Evolutionary conservation across 2,329 filamentous ascomycete species (phyloP).

Genomic region (Pezicula radicicola): DNA sequence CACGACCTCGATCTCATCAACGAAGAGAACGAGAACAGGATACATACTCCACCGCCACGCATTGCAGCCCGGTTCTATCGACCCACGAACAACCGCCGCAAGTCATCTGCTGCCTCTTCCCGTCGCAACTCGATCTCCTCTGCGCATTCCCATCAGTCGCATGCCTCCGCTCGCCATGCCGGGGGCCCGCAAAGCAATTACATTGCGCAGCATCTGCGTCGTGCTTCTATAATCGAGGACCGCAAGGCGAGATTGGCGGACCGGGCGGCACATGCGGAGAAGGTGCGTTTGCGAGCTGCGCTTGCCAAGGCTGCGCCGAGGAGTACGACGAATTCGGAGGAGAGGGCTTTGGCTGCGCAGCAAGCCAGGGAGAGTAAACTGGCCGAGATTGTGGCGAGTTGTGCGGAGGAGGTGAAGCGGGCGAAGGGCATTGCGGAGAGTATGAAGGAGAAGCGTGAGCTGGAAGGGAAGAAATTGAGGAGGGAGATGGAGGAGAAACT

Average conservation of each 20-base stretch:
- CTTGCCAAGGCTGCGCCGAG: conserved; percentile 67
- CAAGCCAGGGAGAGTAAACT: conserved; percentile 77
- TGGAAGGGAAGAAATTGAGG: conserved; percentile 66
- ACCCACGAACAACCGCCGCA: conserved; percentile 62
- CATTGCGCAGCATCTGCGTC: conserved; percentile 74
- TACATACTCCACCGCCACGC: conserved; percentile 66
- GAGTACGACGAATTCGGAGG: conserved; percentile 66
- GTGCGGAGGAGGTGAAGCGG: conserved; percentile 78
- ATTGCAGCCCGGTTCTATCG: conserved; percentile 78
- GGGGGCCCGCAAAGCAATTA: conserved; percentile 69
- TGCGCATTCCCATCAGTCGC: conserved; percentile 47
- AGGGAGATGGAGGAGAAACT: conserved; percentile 77
- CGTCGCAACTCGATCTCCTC: conserved; percentile 79
- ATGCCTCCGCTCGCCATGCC: conserved; percentile 40
- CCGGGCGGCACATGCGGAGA: conserved; percentile 77
- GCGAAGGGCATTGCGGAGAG: conserved; percentile 80
- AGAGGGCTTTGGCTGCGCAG: conserved; percentile 73
- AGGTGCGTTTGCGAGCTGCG: conserved; percentile 74
- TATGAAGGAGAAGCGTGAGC: conserved; percentile 77
- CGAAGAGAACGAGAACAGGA: conserved; percentile 26
- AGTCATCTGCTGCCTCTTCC: conserved; percentile 74
- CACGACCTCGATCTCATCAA: conserved; percentile 25
- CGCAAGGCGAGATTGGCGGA: conserved; percentile 78
- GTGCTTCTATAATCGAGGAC: conserved; percentile 77
- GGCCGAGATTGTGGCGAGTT: conserved; percentile 76